Conservation (phyloP, 371 early-diverging fungal genomes). For the Mortierella sp. region DNA sequence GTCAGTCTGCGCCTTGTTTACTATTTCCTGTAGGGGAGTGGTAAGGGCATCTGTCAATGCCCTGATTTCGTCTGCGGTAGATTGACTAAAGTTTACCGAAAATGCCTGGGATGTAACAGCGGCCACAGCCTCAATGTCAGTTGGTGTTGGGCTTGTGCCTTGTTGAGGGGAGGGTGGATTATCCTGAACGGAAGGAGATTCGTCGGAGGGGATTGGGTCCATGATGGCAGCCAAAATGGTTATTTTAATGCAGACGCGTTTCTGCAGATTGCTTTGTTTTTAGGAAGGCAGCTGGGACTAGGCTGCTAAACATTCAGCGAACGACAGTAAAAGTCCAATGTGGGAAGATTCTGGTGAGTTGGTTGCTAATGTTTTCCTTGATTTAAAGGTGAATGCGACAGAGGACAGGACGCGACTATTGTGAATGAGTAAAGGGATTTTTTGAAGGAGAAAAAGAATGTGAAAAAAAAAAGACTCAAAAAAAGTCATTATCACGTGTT, state of each 20-base stretch:
- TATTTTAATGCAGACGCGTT: constrained; percentile 4
- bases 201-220: neutral
- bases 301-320: neutral
- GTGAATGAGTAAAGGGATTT: neutral
- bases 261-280: constrained; percentile 5
- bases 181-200: neutral
- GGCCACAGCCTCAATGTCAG: constrained; percentile 13
- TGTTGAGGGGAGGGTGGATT: neutral
- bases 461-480: neutral
- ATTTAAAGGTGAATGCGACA: neutral
- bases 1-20: constrained; percentile 26
- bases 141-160: neutral
- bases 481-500: neutral
- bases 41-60: constrained; percentile 52
- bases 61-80: constrained; percentile 40
- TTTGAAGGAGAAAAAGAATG: neutral
- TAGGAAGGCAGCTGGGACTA: neutral
- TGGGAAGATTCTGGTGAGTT: neutral
- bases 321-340: neutral
- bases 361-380: neutral
- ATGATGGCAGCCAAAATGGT: neutral
- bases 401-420: neutral
- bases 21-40: constrained; percentile 37
- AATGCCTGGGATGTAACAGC: constrained; percentile 28
- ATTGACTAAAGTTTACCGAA: constrained; percentile 21